phyloP scores from a whole-genome alignment of 1,139 yeast genomes.

The Protomyces lactucae-debilis region DNA sequence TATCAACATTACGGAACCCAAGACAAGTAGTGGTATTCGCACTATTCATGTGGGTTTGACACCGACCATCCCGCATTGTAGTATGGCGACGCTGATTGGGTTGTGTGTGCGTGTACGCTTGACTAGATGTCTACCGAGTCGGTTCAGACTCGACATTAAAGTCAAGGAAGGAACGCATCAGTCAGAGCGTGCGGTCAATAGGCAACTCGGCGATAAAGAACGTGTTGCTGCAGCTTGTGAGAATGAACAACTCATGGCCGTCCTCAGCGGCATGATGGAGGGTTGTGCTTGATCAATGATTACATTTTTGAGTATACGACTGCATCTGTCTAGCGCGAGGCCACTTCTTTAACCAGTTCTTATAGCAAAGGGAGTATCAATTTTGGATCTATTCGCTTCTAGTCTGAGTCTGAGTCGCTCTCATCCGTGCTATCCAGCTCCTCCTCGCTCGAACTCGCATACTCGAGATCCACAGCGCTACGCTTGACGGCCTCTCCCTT shows the following conservation, averaged over 20 bases:
- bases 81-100: conserved; percentile 92
- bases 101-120: conserved; percentile 87
- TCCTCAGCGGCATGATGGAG: conserved; percentile 84
- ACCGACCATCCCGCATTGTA: conserved; percentile 97
- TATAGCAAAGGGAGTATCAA: no score
- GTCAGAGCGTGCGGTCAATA: conserved; percentile 90
- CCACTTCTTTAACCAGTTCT: background rate
- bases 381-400: no score
- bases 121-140: conserved; percentile 79
- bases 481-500: conserved; percentile 2
- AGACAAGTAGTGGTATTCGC: conserved; percentile 7
- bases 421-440: conserved; percentile 14
- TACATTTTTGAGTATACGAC: background rate
- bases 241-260: conserved; percentile 81
- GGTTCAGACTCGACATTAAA: conserved; percentile 72
- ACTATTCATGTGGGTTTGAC: conserved; percentile 81
- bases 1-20: conserved; percentile 59
- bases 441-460: conserved; percentile 24
- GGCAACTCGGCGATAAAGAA: conserved; percentile 94
- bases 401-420: conserved; percentile 11
- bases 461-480: conserved; percentile 1
- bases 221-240: conserved; percentile 99
- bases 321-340: background rate
- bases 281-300: conserved; percentile 49
- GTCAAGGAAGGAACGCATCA: conserved; percentile 93